These are phyloP conservation scores for Trifolium dubium DNA, from an alignment of 306 rosid species.

Conservation along the genomic window DNA sequence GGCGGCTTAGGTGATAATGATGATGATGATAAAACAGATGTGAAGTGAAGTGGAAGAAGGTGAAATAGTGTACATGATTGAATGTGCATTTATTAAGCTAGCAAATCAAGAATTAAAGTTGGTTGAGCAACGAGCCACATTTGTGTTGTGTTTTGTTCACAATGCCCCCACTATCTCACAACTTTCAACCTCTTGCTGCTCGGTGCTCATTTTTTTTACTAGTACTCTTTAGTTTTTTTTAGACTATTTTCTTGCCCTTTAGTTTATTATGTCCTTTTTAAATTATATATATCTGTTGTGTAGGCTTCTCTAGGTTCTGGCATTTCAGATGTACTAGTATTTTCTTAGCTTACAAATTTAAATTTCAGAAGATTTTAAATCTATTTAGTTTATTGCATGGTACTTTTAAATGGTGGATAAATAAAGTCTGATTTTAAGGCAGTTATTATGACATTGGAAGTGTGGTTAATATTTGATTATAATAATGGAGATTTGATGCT, in stretches of 20 bases:
- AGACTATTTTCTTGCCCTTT: background rate
- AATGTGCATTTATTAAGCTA: conserved; percentile 1
- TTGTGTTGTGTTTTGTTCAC: background rate
- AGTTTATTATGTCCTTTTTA: background rate
- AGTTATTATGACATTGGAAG: background rate
- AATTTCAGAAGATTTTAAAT: background rate
- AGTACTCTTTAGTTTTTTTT: no score
- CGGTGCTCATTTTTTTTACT: conserved; percentile 1
- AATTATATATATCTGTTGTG: background rate
- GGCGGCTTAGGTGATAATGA: conserved; percentile 44
- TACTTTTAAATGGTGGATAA: background rate
- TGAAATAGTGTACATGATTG: background rate
- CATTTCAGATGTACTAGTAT: conserved; percentile 18
- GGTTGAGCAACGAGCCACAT: conserved; percentile 9
- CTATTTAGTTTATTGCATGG: background rate
- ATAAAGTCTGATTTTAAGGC: background rate
- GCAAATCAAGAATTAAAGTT: conserved; percentile 8
- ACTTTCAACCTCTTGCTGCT: conserved; percentile 36
- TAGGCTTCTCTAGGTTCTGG: background rate
- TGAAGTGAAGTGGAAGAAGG: background rate
- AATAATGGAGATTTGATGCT: no score
- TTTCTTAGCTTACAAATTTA: background rate
- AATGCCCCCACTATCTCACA: background rate
- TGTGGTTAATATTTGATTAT: background rate
- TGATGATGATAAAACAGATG: conserved; percentile 6